Conservation (phyloP, 2,329 filamentous ascomycete genomes). For the Colletotrichum sansevieriae region DNA sequence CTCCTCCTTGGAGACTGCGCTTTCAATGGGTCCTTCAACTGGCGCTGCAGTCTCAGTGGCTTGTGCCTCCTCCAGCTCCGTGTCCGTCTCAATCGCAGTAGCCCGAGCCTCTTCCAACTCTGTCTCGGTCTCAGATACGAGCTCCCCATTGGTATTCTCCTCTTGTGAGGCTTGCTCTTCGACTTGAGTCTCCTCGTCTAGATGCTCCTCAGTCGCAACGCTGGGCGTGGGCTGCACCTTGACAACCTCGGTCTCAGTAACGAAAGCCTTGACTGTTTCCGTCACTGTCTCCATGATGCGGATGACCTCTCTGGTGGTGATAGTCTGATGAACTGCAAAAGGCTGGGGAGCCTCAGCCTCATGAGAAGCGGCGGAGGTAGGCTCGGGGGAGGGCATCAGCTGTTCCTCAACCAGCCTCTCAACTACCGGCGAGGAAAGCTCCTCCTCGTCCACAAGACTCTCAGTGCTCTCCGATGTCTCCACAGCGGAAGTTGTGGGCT, state of each 20-base stretch:
- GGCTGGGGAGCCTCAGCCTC: slow-evolving; percentile 8
- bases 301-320: slow-evolving; percentile 49
- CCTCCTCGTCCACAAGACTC: not conserved
- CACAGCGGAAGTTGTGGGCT: not conserved
- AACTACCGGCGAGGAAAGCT: not conserved
- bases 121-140: not conserved
- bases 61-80: not conserved
- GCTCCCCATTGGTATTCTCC: not conserved
- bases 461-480: not conserved
- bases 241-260: slow-evolving; percentile 47
- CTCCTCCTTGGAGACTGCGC: not conserved
- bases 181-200: not conserved
- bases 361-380: not conserved
- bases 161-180: not conserved
- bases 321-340: slow-evolving; percentile 44
- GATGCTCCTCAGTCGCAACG: not conserved
- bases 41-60: slow-evolving; percentile 1
- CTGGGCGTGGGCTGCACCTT: slow-evolving; percentile 15
- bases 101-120: not conserved
- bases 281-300: slow-evolving; percentile 53
- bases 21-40: not conserved
- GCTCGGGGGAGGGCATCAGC: not conserved
- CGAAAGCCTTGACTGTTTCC: slow-evolving; percentile 43
- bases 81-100: not conserved
- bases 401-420: not conserved